Conservation (phyloP, 345 rosid species). For the Citrus mangshanensis region DNA sequence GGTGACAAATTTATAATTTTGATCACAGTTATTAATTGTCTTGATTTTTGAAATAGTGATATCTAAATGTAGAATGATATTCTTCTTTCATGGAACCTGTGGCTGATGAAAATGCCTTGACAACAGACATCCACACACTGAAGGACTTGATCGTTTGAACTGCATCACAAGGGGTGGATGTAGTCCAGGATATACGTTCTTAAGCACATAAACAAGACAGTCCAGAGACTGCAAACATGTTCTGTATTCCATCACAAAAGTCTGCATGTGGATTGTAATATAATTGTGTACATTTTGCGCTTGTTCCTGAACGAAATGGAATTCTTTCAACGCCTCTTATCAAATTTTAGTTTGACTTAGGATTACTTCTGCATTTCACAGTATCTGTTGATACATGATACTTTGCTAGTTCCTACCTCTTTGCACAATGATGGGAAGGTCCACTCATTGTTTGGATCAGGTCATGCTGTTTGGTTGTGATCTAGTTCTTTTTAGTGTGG, state of each 20-base stretch:
- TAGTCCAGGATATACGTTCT: background rate
- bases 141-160: background rate
- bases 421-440: background rate
- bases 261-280: background rate
- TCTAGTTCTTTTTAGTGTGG: background rate
- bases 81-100: background rate
- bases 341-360: background rate
- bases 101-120: background rate
- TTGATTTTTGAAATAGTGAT: background rate
- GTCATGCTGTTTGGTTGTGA: background rate
- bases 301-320: background rate
- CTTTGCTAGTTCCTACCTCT: background rate
- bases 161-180: background rate
- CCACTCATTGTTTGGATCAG: background rate
- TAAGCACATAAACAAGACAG: background rate
- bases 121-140: background rate
- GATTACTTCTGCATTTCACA: background rate
- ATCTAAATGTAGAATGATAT: background rate
- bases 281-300: background rate
- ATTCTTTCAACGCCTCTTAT: background rate
- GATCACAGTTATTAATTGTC: background rate
- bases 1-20: background rate
- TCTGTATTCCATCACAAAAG: background rate
- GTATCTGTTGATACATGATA: background rate
- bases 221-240: background rate